Conservation (phyloP, 2,329 filamentous ascomycete species). For the Colletotrichum chrysophilum region DNA sequence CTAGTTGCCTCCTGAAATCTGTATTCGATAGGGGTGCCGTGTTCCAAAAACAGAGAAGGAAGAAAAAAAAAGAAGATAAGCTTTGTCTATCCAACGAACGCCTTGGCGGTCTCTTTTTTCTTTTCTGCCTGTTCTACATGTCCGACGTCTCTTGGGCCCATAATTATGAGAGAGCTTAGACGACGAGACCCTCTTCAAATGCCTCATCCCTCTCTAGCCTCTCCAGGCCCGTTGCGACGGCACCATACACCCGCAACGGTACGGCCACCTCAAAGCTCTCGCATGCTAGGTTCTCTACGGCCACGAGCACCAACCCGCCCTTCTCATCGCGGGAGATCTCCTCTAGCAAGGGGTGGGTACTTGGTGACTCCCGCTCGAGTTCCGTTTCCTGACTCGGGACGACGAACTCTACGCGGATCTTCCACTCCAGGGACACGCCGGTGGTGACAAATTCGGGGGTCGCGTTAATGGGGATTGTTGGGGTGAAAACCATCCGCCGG, state of each 20-base stretch:
- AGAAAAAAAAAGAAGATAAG: neutral
- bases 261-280: constrained; percentile 93
- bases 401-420: constrained; percentile 89
- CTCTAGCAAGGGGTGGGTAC: constrained; percentile 69
- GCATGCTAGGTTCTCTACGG: constrained; percentile 77
- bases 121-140: neutral
- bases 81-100: constrained; percentile 16
- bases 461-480: constrained; percentile 81
- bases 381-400: constrained; percentile 56
- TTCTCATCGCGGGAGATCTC: constrained; percentile 80
- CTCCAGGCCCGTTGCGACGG: constrained; percentile 62
- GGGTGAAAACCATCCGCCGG: constrained; percentile 77
- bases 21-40: neutral
- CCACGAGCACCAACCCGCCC: constrained; percentile 74
- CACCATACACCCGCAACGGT: constrained; percentile 80
- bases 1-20: neutral
- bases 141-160: neutral
- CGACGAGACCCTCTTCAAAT: constrained; percentile 48
- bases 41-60: neutral
- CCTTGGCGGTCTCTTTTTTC: neutral
- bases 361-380: constrained; percentile 13
- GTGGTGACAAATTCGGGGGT: constrained; percentile 94
- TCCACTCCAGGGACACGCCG: constrained; percentile 87
- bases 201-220: constrained; percentile 61
- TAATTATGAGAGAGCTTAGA: constrained; percentile 30